Percentiles rank a stretch among this genome's conserved stretches.
These are phyloP conservation scores for Rhipidocladum racemiflorum DNA, from an alignment of 176 grass and related monocot genomes.

Conservation along the genomic window DNA sequence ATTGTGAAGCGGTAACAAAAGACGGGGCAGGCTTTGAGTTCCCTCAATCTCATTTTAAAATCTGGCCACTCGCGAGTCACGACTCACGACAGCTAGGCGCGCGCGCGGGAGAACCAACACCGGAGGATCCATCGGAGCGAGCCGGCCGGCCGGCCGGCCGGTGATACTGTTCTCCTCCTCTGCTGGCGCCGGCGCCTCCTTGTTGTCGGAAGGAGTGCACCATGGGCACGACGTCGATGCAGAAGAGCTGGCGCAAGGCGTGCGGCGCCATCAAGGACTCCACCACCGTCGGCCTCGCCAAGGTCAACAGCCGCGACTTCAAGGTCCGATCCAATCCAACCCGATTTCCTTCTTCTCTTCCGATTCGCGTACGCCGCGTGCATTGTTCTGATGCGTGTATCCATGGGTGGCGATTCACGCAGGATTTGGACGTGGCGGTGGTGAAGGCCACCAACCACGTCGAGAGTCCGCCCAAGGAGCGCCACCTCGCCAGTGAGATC, in stretches of 20 bases:
- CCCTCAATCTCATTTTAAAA: not conserved
- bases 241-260: conserved; percentile 88
- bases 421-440: conserved; percentile 88
- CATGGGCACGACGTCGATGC: conserved; percentile 39
- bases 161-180: no score
- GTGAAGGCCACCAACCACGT: conserved; percentile 95
- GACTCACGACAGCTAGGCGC: not conserved
- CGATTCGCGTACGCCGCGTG: not conserved
- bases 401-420: not conserved
- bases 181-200: not conserved
- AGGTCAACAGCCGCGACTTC: conserved; percentile 71
- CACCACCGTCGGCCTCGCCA: conserved; percentile 75
- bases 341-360: not conserved
- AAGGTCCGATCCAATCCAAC: conserved; percentile 37
- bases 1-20: no score
- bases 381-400: not conserved
- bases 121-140: not conserved
- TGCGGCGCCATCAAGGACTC: conserved; percentile 94
- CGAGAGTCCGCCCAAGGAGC: conserved; percentile 82
- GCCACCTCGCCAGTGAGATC: conserved; percentile 73
- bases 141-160: no score
- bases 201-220: no score
- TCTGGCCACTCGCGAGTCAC: conserved; percentile 20
- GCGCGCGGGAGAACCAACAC: not conserved
- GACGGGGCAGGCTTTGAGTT: no score